phyloP scores from a whole-genome alignment of 1,284 basidiomycete species.

The Ganoderma sinense region DNA sequence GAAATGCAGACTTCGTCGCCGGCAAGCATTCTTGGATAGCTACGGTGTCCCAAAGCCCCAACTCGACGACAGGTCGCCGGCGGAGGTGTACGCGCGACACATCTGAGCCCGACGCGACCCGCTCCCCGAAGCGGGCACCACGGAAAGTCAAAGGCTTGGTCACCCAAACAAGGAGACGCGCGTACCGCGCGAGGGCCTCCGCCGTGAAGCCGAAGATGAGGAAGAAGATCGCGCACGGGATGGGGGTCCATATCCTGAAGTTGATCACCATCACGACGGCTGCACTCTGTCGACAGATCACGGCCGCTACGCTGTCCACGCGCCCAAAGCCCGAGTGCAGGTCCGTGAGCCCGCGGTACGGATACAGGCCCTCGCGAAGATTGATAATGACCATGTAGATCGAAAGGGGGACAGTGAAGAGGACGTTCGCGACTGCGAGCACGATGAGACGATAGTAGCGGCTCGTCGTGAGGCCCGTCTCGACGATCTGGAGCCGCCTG shows the following conservation, averaged over 20 bases:
- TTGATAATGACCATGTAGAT: constrained; percentile 40
- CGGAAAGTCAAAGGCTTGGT: too few relatives aligned
- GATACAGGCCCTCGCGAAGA: constrained; percentile 20
- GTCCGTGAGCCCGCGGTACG: constrained; percentile 46
- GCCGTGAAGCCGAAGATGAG: background rate
- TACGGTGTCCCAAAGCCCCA: background rate
- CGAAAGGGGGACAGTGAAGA: constrained; percentile 44
- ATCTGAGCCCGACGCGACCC: background rate
- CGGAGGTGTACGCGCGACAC: background rate
- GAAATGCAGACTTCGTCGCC: background rate
- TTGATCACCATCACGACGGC: background rate
- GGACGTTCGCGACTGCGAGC: constrained; percentile 51
- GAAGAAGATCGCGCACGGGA: constrained; percentile 2
- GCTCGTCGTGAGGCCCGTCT: constrained; percentile 42
- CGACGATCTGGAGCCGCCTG: constrained; percentile 35
- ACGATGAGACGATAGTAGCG: constrained; percentile 62
- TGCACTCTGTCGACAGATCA: constrained; percentile 30
- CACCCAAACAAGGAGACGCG: background rate
- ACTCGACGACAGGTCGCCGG: background rate
- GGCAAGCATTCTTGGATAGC: background rate
- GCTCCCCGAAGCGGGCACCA: background rate
- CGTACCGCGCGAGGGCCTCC: constrained; percentile 29
- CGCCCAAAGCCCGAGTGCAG: constrained; percentile 46
- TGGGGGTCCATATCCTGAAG: background rate
- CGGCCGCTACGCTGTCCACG: constrained; percentile 34